Base-by-base conservation (phyloP, 148 eudicot species). In the Nepenthes gracilis region DNA sequence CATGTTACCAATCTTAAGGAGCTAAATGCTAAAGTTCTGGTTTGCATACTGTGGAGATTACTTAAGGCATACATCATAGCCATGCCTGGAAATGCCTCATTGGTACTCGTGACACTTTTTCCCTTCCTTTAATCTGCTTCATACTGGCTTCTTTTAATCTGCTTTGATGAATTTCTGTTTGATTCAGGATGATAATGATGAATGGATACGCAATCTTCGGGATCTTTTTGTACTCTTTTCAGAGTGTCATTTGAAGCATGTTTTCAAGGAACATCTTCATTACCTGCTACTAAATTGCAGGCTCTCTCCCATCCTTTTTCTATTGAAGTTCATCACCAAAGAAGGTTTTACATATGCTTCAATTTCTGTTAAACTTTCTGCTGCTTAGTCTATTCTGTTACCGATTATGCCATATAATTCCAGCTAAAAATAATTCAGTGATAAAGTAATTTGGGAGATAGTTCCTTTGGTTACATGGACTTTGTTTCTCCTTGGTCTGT, bases 221-320 rank as follows among this genome's bases (percentile, higher is more conserved):
- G 81, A 86, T 70, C 70, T 88, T 36, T 93, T 79, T 63, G 55
- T 71, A 61, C 86, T 93, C 74, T 84, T 82, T 70, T 77, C 84
- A 35, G 75, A 78, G 66, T 78, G 82, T 58, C 75, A 74, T 51
- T 36, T 70, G 55, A 78, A 75, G 73, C 69, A 77, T 71, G 70
- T 82, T 59, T 88, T 80, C 67, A 79, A 64, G 72, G 80, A 74
- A 49, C 98, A 93, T 70, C 75, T 84, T 58, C 66, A 62, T 33
- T 69, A 71, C 65, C 75, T 88, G 47, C 75, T 77, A 53, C 63
- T 66, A 32, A 70, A 79, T 35, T 74, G 74, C 74, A 86, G 71
- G 74, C 67, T 70, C 12, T 74, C 85, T 61, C 75, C 86, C 3
- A 65, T 67, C 34, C 63, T 47, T 43, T 82, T 88, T 67, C 76